A percentile compares a stretch with the other conserved stretches of the same genome.
These are phyloP conservation scores for Colletotrichum higginsianum DNA, from an alignment of 2,329 filamentous ascomycete genomes.

Conservation along the genomic window DNA sequence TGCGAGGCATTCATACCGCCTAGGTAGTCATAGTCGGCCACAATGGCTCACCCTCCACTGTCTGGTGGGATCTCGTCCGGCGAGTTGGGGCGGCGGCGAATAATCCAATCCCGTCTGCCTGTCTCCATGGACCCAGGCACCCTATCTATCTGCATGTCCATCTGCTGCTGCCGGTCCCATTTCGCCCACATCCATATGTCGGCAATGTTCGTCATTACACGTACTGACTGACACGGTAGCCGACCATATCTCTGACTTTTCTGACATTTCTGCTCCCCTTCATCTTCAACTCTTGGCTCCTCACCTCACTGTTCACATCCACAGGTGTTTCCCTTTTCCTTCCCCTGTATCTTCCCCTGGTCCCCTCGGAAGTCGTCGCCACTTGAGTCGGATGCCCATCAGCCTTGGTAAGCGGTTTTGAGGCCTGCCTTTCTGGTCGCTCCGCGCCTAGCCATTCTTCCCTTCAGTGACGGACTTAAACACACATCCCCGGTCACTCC, in stretches of 20 bases:
- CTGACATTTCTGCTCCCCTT: not conserved
- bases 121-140: not conserved
- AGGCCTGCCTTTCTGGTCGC: slow-evolving; percentile 10
- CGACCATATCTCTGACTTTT: slow-evolving; percentile 16
- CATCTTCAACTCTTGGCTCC: not conserved
- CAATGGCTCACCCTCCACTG: slow-evolving; percentile 5
- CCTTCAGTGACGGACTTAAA: slow-evolving; percentile 25
- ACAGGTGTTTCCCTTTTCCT: not conserved
- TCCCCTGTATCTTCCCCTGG: not conserved
- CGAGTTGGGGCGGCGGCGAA: slow-evolving; percentile 6
- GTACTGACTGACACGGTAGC: slow-evolving; percentile 7
- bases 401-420: slow-evolving; percentile 21
- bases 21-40: not conserved
- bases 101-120: slow-evolving; percentile 16
- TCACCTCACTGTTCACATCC: not conserved
- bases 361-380: slow-evolving; percentile 18
- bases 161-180: slow-evolving; percentile 23
- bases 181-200: slow-evolving; percentile 14
- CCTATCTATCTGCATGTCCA: slow-evolving; percentile 19
- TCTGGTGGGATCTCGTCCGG: slow-evolving; percentile 20
- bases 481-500: slow-evolving; percentile 4
- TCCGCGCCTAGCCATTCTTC: slow-evolving; percentile 14
- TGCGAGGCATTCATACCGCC: not conserved
- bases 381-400: slow-evolving; percentile 3
- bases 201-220: slow-evolving; percentile 26